Percentiles rank a stretch among this genome's conserved stretches.
Evolutionary conservation across 2,329 filamentous ascomycete species (phyloP).

Genomic region (Mollisiaceae sp.): DNA sequence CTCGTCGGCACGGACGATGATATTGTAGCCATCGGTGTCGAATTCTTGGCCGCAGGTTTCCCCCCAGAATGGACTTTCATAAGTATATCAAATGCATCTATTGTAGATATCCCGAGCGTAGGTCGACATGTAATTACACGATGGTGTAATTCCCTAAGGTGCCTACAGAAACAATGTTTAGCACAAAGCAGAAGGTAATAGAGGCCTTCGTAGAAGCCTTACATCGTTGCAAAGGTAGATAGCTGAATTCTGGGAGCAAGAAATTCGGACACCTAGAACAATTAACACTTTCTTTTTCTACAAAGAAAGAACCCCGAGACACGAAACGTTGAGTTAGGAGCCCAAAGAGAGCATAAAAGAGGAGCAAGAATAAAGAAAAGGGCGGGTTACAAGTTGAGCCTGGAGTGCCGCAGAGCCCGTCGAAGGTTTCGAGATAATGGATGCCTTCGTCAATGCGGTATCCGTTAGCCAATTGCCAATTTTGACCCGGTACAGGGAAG

Average conservation of each 20-base stretch:
- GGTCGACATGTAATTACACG: background rate
- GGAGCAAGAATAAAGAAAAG: too few species aligned
- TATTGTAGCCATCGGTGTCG: conserved; percentile 1
- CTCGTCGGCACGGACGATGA: background rate
- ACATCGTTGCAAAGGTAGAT: conserved; percentile 6
- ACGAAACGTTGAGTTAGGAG: too few species aligned
- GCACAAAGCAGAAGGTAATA: background rate
- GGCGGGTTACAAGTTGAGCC: too few species aligned
- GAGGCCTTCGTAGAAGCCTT: background rate
- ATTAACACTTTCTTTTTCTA: background rate
- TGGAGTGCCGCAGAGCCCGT: background rate
- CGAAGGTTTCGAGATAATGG: background rate
- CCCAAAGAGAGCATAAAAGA: too few species aligned
- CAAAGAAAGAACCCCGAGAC: too few species aligned
- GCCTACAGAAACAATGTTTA: background rate
- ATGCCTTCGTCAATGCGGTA: background rate
- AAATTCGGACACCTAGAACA: background rate
- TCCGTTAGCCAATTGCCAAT: background rate
- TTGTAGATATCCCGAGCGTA: background rate
- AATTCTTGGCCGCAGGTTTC: background rate
- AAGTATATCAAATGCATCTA: background rate
- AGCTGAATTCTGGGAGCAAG: background rate
- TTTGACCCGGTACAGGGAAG: background rate
- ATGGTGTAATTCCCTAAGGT: background rate
- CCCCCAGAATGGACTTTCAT: background rate